These are phyloP conservation scores for Blastocystis sp. DNA, from an alignment of 352 stramenopile species.

Conservation along the genomic window DNA sequence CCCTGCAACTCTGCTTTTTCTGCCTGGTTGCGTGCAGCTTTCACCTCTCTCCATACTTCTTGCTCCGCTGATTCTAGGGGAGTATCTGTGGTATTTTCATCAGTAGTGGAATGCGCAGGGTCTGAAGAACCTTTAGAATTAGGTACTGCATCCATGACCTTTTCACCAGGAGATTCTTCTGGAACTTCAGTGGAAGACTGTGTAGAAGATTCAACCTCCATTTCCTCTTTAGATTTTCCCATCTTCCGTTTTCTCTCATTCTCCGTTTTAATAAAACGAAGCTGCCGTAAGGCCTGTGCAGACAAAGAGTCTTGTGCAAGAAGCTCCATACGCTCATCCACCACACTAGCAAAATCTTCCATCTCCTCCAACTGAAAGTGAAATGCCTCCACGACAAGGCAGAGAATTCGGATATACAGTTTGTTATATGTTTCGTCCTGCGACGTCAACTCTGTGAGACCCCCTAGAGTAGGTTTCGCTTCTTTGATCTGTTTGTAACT, in stretches of 20 bases:
- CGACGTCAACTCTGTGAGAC: neutral
- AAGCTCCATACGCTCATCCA: neutral
- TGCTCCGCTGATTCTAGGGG: neutral
- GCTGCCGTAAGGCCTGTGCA: neutral
- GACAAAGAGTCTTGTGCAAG: slow-evolving; percentile 22
- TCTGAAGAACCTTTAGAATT: neutral
- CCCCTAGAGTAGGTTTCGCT: neutral
- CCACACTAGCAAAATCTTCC: neutral
- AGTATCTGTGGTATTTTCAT: neutral
- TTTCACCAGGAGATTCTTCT: too few species aligned
- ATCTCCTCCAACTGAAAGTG: slow-evolving; percentile 25
- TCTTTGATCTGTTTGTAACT: neutral
- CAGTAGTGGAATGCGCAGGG: neutral
- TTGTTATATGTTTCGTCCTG: slow-evolving; percentile 45
- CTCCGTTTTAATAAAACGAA: slow-evolving; percentile 12
- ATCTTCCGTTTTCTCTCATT: neutral
- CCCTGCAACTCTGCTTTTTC: neutral
- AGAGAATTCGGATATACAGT: slow-evolving; percentile 47
- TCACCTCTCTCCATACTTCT: neutral
- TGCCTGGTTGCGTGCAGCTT: neutral
- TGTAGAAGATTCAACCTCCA: neutral
- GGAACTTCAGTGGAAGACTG: neutral
- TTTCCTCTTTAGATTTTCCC: neutral
- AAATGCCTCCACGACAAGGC: slow-evolving; percentile 23
- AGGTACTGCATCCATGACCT: too few species aligned